Evolutionary conservation across 306 rosid genomes (phyloP).

Genomic region (Abrus precatorius): DNA sequence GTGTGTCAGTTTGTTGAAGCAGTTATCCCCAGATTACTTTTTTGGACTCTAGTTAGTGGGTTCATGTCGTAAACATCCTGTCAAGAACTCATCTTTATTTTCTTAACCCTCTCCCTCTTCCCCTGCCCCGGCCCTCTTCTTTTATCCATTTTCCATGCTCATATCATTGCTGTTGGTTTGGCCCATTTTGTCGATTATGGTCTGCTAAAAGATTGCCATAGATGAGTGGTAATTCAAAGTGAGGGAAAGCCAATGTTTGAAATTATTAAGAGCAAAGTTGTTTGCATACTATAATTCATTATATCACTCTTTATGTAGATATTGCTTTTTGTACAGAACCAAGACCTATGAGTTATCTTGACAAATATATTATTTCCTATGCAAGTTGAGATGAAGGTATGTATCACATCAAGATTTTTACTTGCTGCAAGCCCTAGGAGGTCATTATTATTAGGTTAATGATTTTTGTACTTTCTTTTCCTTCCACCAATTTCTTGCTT

Average conservation of each 20-base stretch:
- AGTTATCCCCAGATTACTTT: constrained; percentile 3
- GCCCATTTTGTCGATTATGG: not conserved
- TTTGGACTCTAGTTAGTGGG: not conserved
- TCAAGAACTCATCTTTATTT: not conserved
- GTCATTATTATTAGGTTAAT: not conserved
- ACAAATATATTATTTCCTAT: not conserved
- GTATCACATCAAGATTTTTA: constrained; percentile 9
- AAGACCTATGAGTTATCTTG: constrained; percentile 13
- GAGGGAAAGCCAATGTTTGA: not conserved
- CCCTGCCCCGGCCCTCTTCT: not conserved
- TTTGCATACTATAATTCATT: not conserved
- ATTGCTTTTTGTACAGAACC: not conserved
- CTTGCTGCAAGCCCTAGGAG: not conserved
- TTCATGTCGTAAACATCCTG: constrained; percentile 4
- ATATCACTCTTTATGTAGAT: constrained; percentile 1
- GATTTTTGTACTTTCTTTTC: not conserved
- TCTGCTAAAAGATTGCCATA: not conserved
- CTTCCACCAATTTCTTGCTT: constrained; percentile 7
- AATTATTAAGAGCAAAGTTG: constrained; percentile 4
- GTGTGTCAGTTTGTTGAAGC: not conserved
- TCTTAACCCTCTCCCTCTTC: not conserved
- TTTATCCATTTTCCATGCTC: not conserved
- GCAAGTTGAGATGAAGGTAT: not conserved
- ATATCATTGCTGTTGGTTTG: not conserved
- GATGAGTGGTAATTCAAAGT: not conserved